Evolutionary conservation across 2,329 filamentous ascomycete genomes (phyloP).

Genomic region (Calonectria leucothoes): DNA sequence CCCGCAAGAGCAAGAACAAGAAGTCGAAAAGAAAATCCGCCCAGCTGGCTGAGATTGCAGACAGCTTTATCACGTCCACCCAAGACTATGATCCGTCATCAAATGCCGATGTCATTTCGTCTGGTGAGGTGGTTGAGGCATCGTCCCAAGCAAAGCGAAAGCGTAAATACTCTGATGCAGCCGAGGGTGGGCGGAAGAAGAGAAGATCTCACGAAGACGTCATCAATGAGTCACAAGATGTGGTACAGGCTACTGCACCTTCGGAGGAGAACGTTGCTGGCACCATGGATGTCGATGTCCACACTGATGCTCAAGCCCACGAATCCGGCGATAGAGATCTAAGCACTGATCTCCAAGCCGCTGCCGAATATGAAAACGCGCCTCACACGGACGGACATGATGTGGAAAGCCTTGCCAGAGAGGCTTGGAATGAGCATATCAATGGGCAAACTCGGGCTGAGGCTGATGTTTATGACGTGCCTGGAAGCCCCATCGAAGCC

Average conservation of each 20-base stretch:
- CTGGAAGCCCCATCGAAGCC: conserved; percentile 34
- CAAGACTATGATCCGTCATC: conserved; percentile 23
- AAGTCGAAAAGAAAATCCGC: conserved; percentile 42
- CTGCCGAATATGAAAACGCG: conserved; percentile 19
- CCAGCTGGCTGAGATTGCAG: conserved; percentile 30
- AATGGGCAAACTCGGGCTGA: conserved; percentile 41
- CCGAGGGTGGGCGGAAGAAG: conserved; percentile 50
- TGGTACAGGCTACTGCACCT: conserved; percentile 38
- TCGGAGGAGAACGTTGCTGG: conserved; percentile 42
- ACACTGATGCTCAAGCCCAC: conserved; percentile 15
- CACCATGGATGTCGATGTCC: conserved; percentile 39
- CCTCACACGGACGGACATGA: conserved; percentile 32
- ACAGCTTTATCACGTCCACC: conserved; percentile 28
- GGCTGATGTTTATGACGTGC: conserved; percentile 41
- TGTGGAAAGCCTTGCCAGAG: conserved; percentile 46
- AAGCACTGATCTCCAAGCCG: conserved; percentile 15
- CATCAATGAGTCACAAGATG: conserved; percentile 32
- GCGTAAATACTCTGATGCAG: conserved; percentile 45
- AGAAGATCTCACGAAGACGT: conserved; percentile 40
- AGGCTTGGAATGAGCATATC: conserved; percentile 50
- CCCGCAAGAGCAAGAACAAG: conserved; percentile 40
- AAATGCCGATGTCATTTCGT: conserved; percentile 19
- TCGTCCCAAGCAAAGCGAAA: conserved; percentile 47
- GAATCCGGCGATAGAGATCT: conserved; percentile 22
- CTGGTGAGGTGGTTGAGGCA: conserved; percentile 31